phyloP scores from a whole-genome alignment of 345 rosid genomes.

The Arabis alpina region DNA sequence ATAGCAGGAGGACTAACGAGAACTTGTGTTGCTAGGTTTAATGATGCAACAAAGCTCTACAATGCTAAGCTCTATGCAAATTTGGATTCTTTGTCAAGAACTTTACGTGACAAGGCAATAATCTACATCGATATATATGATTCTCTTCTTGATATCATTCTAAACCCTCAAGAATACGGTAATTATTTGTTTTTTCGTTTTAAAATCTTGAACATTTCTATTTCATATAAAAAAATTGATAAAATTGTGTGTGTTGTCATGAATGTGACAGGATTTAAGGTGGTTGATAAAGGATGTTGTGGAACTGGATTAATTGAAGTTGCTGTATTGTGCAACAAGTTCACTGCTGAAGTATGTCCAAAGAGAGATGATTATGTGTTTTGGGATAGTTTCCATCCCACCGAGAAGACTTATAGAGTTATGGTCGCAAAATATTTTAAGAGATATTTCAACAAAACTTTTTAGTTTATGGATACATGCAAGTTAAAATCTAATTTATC shows the following conservation, averaged over 20 bases:
- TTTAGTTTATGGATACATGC: conserved; percentile 8
- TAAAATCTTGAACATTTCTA: not conserved
- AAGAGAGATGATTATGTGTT: conserved; percentile 57
- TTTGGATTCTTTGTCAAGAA: conserved; percentile 31
- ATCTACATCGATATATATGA: conserved; percentile 50
- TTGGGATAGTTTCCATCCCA: conserved; percentile 86
- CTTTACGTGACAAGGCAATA: conserved; percentile 31
- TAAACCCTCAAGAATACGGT: conserved; percentile 60
- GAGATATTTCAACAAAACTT: not conserved
- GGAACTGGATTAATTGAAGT: conserved; percentile 71
- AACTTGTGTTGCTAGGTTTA: conserved; percentile 32
- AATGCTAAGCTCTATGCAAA: conserved; percentile 28
- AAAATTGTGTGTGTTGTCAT: not conserved
- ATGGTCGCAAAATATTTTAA: conserved; percentile 29
- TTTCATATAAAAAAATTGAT: not conserved
- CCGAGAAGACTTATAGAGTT: conserved; percentile 54
- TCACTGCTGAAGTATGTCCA: conserved; percentile 38
- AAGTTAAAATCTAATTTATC: conserved; percentile 6
- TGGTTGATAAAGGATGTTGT: conserved; percentile 57
- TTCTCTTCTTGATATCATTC: conserved; percentile 49
- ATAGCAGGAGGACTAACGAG: conserved; percentile 40
- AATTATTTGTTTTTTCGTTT: not conserved
- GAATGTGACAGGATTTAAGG: conserved; percentile 56
- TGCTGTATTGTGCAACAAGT: conserved; percentile 46
- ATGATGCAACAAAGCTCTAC: conserved; percentile 39